These are phyloP conservation scores for Tetracladium maxilliforme DNA, from an alignment of 2,329 filamentous ascomycete genomes.

Conservation along the genomic window DNA sequence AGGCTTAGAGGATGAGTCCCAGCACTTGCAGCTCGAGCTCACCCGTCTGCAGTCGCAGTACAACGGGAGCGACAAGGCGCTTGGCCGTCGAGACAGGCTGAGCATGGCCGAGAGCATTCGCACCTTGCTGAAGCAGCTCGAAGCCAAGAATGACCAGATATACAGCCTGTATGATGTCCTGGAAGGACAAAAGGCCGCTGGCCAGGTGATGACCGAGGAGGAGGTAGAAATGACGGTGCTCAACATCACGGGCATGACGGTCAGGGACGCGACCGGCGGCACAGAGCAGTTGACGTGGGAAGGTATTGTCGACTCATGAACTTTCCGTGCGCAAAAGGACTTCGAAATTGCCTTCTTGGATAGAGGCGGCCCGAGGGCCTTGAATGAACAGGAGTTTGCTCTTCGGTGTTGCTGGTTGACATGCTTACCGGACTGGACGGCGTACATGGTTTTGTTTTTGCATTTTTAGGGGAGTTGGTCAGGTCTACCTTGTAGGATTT, in stretches of 20 bases:
- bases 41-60: conserved; percentile 45
- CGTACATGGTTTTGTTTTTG: too few species aligned
- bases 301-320: too few species aligned
- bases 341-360: too few species aligned
- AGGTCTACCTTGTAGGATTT: too few species aligned
- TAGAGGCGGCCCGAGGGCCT: too few species aligned
- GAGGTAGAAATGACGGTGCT: conserved; percentile 50
- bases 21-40: conserved; percentile 61
- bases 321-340: too few species aligned
- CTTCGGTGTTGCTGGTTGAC: too few species aligned
- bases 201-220: conserved; percentile 45
- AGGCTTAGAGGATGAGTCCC: conserved; percentile 63
- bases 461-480: too few species aligned
- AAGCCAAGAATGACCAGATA: conserved; percentile 64
- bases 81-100: conserved; percentile 50
- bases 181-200: conserved; percentile 58
- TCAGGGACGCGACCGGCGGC: background rate
- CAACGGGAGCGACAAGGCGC: conserved; percentile 48
- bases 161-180: conserved; percentile 75
- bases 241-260: too few species aligned
- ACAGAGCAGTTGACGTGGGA: too few species aligned
- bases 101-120: conserved; percentile 45
- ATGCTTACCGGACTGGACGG: too few species aligned
- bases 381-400: too few species aligned
- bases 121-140: conserved; percentile 44